phyloP scores from a whole-genome alignment of 352 stramenopile genomes.

The Nothophytophthora sp. region DNA sequence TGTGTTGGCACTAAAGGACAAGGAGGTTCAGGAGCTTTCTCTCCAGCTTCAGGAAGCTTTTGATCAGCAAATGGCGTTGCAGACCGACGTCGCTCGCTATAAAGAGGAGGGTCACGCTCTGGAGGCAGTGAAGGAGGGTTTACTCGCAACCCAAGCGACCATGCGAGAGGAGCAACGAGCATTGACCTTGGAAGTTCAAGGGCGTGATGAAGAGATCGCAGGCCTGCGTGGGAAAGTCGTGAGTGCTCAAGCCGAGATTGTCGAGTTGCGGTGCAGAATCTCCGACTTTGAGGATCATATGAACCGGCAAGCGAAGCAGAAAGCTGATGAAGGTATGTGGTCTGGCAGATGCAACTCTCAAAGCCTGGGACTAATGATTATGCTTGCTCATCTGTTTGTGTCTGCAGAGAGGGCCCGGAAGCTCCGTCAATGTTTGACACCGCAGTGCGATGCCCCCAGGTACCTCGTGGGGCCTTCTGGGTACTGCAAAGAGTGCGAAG shows the following conservation, averaged over 20 bases:
- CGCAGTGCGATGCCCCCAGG: constrained; percentile 63
- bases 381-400: too few relatives aligned
- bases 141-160: neutral
- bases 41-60: constrained; percentile 11
- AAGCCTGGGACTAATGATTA: constrained; percentile 6
- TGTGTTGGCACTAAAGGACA: constrained; percentile 60
- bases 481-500: constrained; percentile 69
- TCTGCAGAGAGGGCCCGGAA: constrained; percentile 48
- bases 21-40: constrained; percentile 33
- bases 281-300: constrained; percentile 47
- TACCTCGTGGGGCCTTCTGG: constrained; percentile 63
- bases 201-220: constrained; percentile 8
- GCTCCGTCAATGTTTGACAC: constrained; percentile 58
- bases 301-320: constrained; percentile 34
- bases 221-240: constrained; percentile 24
- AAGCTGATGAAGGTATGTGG: constrained; percentile 42
- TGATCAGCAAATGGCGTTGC: constrained; percentile 4
- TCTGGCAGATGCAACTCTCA: too few relatives aligned
- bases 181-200: constrained; percentile 7
- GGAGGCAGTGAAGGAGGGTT: constrained; percentile 11
- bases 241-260: constrained; percentile 17
- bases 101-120: constrained; percentile 4
- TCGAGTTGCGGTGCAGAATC: constrained; percentile 28
- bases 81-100: constrained; percentile 3
- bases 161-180: constrained; percentile 2